Percentiles rank a stretch among this genome's conserved stretches.
These are phyloP conservation scores for Pythium sp. DNA, from an alignment of 352 stramenopile species.

Conservation along the genomic window DNA sequence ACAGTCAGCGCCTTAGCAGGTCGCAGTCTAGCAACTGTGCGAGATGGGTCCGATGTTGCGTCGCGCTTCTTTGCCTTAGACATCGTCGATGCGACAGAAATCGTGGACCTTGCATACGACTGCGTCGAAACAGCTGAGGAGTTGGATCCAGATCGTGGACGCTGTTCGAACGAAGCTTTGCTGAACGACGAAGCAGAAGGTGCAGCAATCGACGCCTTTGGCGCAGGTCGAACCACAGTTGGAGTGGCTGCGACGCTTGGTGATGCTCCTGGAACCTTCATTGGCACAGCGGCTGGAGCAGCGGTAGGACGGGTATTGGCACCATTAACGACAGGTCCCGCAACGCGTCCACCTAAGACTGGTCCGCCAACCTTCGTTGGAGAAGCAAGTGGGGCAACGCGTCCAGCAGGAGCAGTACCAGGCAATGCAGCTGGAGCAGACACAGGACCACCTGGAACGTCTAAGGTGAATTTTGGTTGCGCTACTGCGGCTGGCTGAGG, in stretches of 20 bases:
- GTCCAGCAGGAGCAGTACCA: slow-evolving; percentile 24
- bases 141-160: slow-evolving; percentile 66
- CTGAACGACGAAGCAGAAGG: slow-evolving; percentile 5
- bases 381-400: slow-evolving; percentile 10
- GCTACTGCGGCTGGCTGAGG: slow-evolving; percentile 9
- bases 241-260: slow-evolving; percentile 12
- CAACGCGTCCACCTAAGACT: slow-evolving; percentile 1
- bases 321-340: slow-evolving; percentile 13
- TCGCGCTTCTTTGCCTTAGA: slow-evolving; percentile 62
- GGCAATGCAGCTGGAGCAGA: slow-evolving; percentile 52
- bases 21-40: slow-evolving; percentile 73
- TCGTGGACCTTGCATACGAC: slow-evolving; percentile 76
- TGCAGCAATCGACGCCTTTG: slow-evolving; percentile 12
- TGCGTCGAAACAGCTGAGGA: slow-evolving; percentile 71
- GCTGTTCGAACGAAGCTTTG: slow-evolving; percentile 24
- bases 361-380: slow-evolving; percentile 8
- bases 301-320: not conserved
- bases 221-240: slow-evolving; percentile 18
- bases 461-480: slow-evolving; percentile 11
- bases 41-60: slow-evolving; percentile 41
- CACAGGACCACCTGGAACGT: slow-evolving; percentile 26
- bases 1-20: slow-evolving; percentile 90
- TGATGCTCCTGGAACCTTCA: slow-evolving; percentile 9
- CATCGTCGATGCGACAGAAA: slow-evolving; percentile 77
- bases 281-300: slow-evolving; percentile 7